A percentile compares a stretch with the other conserved stretches of the same genome.
Evolutionary conservation across 2,329 filamentous ascomycete species (phyloP).

Genomic region (Bertia moriformis): DNA sequence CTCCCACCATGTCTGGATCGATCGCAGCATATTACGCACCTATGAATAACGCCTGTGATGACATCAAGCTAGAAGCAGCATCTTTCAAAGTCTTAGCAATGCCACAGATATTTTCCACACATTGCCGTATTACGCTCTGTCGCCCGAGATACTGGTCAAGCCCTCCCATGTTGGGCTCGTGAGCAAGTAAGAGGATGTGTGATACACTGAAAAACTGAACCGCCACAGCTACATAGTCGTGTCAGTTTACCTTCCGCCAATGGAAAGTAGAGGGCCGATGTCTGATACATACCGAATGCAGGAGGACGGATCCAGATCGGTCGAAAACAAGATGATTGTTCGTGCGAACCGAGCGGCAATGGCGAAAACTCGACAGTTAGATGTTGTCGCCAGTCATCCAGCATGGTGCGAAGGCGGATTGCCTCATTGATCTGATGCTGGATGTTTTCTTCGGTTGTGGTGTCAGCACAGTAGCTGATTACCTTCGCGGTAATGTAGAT

Average conservation of each 20-base stretch:
- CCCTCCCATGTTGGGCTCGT: conserved; percentile 9
- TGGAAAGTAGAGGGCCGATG: no score
- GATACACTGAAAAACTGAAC: conserved; percentile 9
- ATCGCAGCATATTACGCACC: conserved; percentile 6
- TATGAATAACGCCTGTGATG: conserved; percentile 11
- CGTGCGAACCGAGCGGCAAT: conserved; percentile 5
- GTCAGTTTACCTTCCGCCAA: no score
- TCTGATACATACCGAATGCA: conserved; percentile 1
- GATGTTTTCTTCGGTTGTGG: conserved; percentile 5
- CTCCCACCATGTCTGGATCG: conserved; percentile 6
- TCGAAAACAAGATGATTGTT: conserved; percentile 4
- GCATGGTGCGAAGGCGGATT: conserved; percentile 5
- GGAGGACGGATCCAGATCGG: conserved; percentile 11
- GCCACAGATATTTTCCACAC: conserved; percentile 10
- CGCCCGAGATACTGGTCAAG: conserved; percentile 7
- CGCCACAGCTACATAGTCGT: conserved; percentile 7
- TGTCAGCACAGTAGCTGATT: conserved; percentile 8
- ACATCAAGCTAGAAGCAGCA: conserved; percentile 9
- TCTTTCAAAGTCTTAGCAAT: conserved; percentile 11
- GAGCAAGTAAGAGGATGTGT: conserved; percentile 8
- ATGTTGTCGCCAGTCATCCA: conserved; percentile 11
- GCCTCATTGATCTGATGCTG: conserved; percentile 6
- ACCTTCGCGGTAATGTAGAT: conserved; percentile 10
- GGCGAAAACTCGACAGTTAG: conserved; percentile 11
- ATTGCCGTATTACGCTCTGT: conserved; percentile 7